A percentile compares a stretch with the other conserved stretches of the same genome.
Evolutionary conservation across 768 basidiomycete genomes (phyloP).

Genomic region (Phlebiopsis flavidoalba): DNA sequence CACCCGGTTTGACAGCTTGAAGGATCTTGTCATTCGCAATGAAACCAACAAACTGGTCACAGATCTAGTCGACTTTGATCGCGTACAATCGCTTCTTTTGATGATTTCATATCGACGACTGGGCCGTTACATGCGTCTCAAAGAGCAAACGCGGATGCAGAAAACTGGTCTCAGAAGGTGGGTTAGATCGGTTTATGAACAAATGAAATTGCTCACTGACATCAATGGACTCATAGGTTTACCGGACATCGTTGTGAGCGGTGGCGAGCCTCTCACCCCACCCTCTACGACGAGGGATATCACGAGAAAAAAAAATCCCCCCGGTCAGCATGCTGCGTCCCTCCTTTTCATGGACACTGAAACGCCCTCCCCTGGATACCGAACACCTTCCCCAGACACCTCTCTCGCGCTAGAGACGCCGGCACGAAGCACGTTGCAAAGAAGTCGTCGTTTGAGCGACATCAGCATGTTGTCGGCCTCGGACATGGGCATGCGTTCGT

Average conservation of each 20-base stretch:
- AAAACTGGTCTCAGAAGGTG: constrained; percentile 40
- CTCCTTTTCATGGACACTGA: constrained; percentile 17
- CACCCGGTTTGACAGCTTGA: constrained; percentile 45
- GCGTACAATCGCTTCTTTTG: constrained; percentile 73
- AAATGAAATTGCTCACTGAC: neutral
- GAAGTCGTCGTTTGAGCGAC: constrained; percentile 55
- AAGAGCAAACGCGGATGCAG: constrained; percentile 35
- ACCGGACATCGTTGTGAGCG: constrained; percentile 54
- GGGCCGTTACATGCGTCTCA: constrained; percentile 52
- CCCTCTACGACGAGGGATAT: constrained; percentile 50
- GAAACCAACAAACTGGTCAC: constrained; percentile 76
- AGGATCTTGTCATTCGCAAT: constrained; percentile 73
- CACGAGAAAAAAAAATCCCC: too few relatives aligned
- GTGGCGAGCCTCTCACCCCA: constrained; percentile 48
- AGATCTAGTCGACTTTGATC: constrained; percentile 81
- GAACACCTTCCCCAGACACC: constrained; percentile 33
- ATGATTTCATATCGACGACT: constrained; percentile 69
- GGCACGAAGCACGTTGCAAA: constrained; percentile 42
- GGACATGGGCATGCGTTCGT: constrained; percentile 42
- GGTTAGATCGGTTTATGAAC: neutral
- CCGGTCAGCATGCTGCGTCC: constrained; percentile 16
- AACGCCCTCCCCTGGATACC: constrained; percentile 32
- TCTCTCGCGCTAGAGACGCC: constrained; percentile 42
- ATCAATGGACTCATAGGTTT: neutral
- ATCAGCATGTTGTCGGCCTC: constrained; percentile 51